Evolutionary conservation across 2,329 filamentous ascomycete species (phyloP).

Genomic region (Trichophyton schoenleinii): DNA sequence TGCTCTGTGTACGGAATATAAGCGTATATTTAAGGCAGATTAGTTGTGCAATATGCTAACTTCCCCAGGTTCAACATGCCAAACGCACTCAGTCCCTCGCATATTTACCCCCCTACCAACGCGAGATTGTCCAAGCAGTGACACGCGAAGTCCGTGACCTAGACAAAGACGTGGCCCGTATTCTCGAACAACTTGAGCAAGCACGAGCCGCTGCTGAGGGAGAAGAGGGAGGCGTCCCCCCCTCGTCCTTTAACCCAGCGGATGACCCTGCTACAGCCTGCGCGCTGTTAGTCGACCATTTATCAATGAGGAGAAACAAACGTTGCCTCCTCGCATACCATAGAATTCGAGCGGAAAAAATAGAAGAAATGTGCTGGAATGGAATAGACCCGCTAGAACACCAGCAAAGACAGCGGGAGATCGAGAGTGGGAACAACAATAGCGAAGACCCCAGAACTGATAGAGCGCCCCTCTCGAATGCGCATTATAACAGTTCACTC

Average conservation of each 20-base stretch:
- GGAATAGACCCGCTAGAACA: slow-evolving; percentile 60
- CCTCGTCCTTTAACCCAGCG: slow-evolving; percentile 58
- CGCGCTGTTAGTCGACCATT: slow-evolving; percentile 79
- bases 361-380: slow-evolving; percentile 89
- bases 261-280: slow-evolving; percentile 74
- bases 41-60: not conserved
- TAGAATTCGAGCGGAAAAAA: slow-evolving; percentile 72
- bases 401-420: not conserved
- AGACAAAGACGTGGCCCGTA: slow-evolving; percentile 66
- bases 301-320: slow-evolving; percentile 93
- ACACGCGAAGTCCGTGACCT: slow-evolving; percentile 88
- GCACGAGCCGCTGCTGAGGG: slow-evolving; percentile 19
- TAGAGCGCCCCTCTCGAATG: not conserved
- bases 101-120: slow-evolving; percentile 81
- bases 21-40: not conserved
- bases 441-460: not conserved
- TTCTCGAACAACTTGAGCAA: slow-evolving; percentile 70
- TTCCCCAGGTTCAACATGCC: slow-evolving; percentile 70
- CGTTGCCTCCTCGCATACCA: slow-evolving; percentile 92
- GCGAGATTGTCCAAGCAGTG: slow-evolving; percentile 75
- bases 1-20: not conserved
- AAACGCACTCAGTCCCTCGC: slow-evolving; percentile 82
- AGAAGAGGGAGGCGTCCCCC: not conserved
- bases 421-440: slow-evolving; percentile 1
- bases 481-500: slow-evolving; percentile 48